Evolutionary conservation across 2,329 filamentous ascomycete genomes (phyloP).

Genomic region (Neonectria hederae): DNA sequence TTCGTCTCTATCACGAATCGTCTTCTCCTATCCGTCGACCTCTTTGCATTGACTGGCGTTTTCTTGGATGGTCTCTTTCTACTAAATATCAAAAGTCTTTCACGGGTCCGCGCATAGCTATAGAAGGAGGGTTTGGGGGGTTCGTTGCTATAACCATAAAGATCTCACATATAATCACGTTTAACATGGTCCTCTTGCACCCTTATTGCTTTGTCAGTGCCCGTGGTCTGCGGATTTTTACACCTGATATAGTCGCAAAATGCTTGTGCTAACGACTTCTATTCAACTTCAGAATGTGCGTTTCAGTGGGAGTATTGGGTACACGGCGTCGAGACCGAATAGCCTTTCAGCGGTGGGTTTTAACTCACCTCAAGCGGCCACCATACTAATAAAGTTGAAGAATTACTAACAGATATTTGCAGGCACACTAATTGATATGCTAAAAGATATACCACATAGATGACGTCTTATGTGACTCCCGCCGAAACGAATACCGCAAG

Average conservation of each 20-base stretch:
- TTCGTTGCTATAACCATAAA: slow-evolving; percentile 41
- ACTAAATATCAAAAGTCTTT: slow-evolving; percentile 41
- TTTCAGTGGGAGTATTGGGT: background rate
- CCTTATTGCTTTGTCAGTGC: background rate
- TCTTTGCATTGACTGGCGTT: slow-evolving; percentile 42
- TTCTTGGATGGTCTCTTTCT: slow-evolving; percentile 35
- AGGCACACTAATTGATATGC: background rate
- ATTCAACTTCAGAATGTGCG: background rate
- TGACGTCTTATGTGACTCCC: background rate
- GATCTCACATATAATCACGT: slow-evolving; percentile 37
- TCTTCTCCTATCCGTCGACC: slow-evolving; percentile 33
- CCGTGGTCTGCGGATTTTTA: background rate
- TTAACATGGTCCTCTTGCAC: slow-evolving; percentile 7
- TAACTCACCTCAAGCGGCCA: background rate
- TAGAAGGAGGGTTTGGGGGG: slow-evolving; percentile 38
- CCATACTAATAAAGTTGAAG: slow-evolving; percentile 1
- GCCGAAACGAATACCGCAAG: slow-evolving; percentile 15
- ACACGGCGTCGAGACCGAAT: background rate
- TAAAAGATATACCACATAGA: background rate
- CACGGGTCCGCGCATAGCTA: slow-evolving; percentile 34
- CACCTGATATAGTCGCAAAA: slow-evolving; percentile 1
- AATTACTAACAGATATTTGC: background rate
- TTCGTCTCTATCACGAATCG: slow-evolving; percentile 12
- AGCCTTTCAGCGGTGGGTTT: background rate
- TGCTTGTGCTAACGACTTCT: background rate